A percentile compares a stretch with the other conserved stretches of the same genome.
phyloP scores from a whole-genome alignment of 495 filamentous ascomycete genomes.

The Chaetomium tenue region DNA sequence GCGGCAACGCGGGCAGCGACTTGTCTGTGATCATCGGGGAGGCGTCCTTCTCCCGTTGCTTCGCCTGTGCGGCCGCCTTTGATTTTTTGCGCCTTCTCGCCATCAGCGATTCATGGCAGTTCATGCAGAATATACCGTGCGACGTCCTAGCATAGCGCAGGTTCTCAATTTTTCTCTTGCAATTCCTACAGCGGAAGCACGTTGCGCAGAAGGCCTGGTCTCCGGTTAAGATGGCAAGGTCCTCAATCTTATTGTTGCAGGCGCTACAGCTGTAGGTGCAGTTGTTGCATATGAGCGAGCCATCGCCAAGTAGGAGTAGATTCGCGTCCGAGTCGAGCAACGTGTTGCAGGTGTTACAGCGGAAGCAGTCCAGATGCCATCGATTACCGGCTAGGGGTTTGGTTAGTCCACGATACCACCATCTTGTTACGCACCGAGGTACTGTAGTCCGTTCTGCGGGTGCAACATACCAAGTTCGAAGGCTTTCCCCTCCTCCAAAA shows the following conservation, averaged over 20 bases:
- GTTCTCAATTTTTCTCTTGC: slow-evolving; percentile 98
- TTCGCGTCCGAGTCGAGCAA: slow-evolving; percentile 98
- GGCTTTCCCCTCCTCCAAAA: slow-evolving; percentile 96
- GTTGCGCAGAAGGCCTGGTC: slow-evolving; percentile 98
- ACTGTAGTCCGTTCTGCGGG: background rate
- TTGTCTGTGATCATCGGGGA: slow-evolving; percentile 80
- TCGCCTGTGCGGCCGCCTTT: slow-evolving; percentile 60
- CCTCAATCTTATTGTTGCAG: slow-evolving; percentile 97
- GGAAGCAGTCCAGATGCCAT: slow-evolving; percentile 99
- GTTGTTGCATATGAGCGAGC: slow-evolving; percentile 97
- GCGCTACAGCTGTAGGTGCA: slow-evolving; percentile 99
- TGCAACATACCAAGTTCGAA: slow-evolving; percentile 85
- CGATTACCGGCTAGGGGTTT: slow-evolving; percentile 80
- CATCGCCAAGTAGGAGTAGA: slow-evolving; percentile 93
- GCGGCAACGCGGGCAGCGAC: slow-evolving; percentile 87
- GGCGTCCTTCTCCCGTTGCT: slow-evolving; percentile 58
- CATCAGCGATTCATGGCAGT: slow-evolving; percentile 98
- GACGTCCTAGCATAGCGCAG: slow-evolving; percentile 96
- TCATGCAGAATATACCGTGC: slow-evolving; percentile 99
- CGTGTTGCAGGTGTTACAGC: slow-evolving; percentile 93
- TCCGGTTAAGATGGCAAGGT: slow-evolving; percentile 94
- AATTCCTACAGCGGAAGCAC: slow-evolving; percentile 96
- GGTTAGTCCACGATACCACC: background rate
- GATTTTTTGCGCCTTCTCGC: slow-evolving; percentile 87
- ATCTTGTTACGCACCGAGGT: background rate